Evolutionary conservation across 345 rosid species (phyloP), one percentile per base, ranked within the genome.

Genomic region (Alliaria petiolata): DNA sequence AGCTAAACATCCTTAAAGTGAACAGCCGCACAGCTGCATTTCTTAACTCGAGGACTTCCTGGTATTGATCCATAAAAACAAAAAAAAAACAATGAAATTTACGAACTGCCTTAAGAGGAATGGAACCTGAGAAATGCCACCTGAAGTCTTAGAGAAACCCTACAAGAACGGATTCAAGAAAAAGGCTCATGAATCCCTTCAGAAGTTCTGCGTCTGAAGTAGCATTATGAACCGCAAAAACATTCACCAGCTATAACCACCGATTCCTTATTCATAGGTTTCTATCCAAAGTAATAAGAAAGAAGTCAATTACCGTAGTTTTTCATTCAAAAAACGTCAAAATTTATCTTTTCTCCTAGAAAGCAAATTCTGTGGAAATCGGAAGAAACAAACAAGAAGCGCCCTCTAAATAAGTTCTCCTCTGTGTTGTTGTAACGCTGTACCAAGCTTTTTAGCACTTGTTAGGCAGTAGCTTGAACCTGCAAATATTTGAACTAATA

Each of bases 391-490:
- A 73, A 58, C 30, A 19, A 83, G 81, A 78, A 95, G 78, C 53
- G 45, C 69, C 52, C 54, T 80, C 83, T 81, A 81, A 50, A 87
- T 74, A 56, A 85, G 77, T 54, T 79, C 69, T 85, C 90, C 71
- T 83, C 90, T 19, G 49, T 61, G 64, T 66, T 83, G 63, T 75
- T 70, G 74, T 79, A 71, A 70, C 83, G 87, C 81, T 91, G 97
- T 46, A 86, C 70, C 77, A 85, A 49, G 72, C 84, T 77, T 80
- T 89, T 89, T 20, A 95, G 82, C 56, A 89, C 93, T 83, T 91
- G 99, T 80, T 91, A 81, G 36, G 90, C 90, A 72, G 85, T 82
- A 67, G 85, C 93, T 82, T 85, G 96, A 76, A 91, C 95, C 99
- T 95, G 80, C 50, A 49, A 31, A 67, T 31, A 22, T 57, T 62